These are phyloP conservation scores for Apophysomyces ossiformis DNA, from an alignment of 371 early-diverging fungal genomes.

Conservation along the genomic window DNA sequence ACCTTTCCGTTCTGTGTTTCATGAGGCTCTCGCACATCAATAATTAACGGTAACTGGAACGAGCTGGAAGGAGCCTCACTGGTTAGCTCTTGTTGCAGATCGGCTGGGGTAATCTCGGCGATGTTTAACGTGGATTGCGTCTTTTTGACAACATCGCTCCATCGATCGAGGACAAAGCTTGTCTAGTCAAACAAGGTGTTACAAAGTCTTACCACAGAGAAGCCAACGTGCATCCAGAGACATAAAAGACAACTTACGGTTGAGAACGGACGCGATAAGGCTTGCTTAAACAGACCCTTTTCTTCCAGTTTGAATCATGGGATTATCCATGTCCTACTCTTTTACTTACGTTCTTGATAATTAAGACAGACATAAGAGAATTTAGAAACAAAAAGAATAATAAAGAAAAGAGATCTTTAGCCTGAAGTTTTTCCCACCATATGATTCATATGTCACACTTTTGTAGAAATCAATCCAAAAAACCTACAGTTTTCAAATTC, in stretches of 20 bases:
- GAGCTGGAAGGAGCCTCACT: conserved; percentile 10
- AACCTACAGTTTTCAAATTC: too few species aligned
- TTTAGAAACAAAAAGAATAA: too few species aligned
- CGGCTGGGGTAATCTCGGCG: conserved; percentile 25
- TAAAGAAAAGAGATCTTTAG: too few species aligned
- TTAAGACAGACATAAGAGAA: not conserved
- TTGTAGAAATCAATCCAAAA: too few species aligned
- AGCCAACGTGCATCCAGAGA: not conserved
- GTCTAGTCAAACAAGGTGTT: conserved; percentile 3
- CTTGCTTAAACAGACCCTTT: not conserved
- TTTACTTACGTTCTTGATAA: conserved; percentile 1
- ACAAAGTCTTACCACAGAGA: not conserved
- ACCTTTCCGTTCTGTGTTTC: conserved; percentile 33
- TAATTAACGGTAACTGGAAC: conserved; percentile 21
- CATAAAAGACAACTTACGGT: not conserved
- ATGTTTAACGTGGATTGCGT: conserved; percentile 16
- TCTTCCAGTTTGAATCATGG: not conserved
- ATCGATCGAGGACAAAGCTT: conserved; percentile 21
- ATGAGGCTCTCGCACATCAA: conserved; percentile 33
- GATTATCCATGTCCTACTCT: not conserved
- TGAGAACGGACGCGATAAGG: not conserved
- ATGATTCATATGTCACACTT: not conserved
- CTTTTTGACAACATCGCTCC: conserved; percentile 31
- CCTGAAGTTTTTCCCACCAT: not conserved
- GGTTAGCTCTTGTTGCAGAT: conserved; percentile 19